Evolutionary conservation across 2,329 filamentous ascomycete species (phyloP).

Genomic region (Ophiosphaerella korrae): DNA sequence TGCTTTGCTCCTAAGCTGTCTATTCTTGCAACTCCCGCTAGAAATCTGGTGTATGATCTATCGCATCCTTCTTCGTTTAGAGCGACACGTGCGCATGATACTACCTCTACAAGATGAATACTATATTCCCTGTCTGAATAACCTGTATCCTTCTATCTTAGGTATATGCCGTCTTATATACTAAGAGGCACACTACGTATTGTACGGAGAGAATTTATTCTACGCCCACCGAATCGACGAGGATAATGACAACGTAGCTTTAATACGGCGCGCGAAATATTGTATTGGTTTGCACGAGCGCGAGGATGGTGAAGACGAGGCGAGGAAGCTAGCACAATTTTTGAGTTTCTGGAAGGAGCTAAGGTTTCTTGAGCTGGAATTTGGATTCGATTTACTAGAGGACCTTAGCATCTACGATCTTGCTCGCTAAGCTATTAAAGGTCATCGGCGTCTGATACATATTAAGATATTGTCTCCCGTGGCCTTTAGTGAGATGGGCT

Average conservation of each 20-base stretch:
- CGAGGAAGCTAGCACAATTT: not conserved
- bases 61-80: not conserved
- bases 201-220: not conserved
- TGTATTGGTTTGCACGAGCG: not conserved
- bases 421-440: not conserved
- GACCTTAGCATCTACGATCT: not conserved
- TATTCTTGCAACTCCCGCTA: not conserved
- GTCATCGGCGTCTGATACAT: not conserved
- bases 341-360: not conserved
- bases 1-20: not conserved
- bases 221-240: not conserved
- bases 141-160: not conserved
- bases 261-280: not conserved
- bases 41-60: not conserved
- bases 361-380: not conserved
- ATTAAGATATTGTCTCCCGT: not conserved
- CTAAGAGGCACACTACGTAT: not conserved
- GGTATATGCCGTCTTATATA: not conserved
- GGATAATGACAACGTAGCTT: not conserved
- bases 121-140: not conserved
- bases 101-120: not conserved
- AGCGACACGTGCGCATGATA: not conserved
- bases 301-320: not conserved
- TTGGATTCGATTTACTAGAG: not conserved
- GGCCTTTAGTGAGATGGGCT: not conserved